A percentile compares a stretch with the other conserved stretches of the same genome.
phyloP scores from a whole-genome alignment of 139 green algal genomes.

The Haematococcus lacustris region DNA sequence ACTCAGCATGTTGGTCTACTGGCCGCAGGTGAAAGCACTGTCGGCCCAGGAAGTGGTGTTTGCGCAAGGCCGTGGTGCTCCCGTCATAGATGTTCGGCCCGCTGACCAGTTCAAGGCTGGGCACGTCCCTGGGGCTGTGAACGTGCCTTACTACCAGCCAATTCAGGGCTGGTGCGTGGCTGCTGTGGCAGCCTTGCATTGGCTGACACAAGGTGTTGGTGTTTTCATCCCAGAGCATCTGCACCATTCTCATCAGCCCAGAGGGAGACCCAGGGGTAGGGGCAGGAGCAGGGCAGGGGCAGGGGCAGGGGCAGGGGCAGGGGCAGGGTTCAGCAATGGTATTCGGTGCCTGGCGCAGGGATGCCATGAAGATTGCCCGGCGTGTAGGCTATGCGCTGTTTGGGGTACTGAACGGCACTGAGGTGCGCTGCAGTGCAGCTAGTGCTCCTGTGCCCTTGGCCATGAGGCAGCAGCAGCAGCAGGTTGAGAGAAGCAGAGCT shows the following conservation, averaged over 20 bases:
- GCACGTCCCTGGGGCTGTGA: slow-evolving; percentile 32
- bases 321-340: too few species aligned
- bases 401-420: slow-evolving; percentile 62
- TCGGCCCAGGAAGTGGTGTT: slow-evolving; percentile 1
- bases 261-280: too few species aligned
- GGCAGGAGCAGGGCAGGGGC: too few species aligned
- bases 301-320: too few species aligned
- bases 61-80: background rate
- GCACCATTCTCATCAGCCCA: too few species aligned
- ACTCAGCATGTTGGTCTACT: background rate
- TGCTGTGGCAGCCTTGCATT: background rate
- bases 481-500: too few species aligned
- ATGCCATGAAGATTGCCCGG: slow-evolving; percentile 33
- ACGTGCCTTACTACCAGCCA: slow-evolving; percentile 45
- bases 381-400: slow-evolving; percentile 60
- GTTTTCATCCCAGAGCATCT: background rate
- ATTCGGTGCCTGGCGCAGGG: too few species aligned
- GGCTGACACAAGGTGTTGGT: background rate
- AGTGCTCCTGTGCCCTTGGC: too few species aligned
- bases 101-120: slow-evolving; percentile 11
- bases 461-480: too few species aligned
- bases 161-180: slow-evolving; percentile 41
- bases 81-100: slow-evolving; percentile 3
- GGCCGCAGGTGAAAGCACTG: background rate
- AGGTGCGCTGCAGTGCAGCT: slow-evolving; percentile 11